Evolutionary conservation across 257 asterid genomes (phyloP).

Genomic region (Lycium barbarum): DNA sequence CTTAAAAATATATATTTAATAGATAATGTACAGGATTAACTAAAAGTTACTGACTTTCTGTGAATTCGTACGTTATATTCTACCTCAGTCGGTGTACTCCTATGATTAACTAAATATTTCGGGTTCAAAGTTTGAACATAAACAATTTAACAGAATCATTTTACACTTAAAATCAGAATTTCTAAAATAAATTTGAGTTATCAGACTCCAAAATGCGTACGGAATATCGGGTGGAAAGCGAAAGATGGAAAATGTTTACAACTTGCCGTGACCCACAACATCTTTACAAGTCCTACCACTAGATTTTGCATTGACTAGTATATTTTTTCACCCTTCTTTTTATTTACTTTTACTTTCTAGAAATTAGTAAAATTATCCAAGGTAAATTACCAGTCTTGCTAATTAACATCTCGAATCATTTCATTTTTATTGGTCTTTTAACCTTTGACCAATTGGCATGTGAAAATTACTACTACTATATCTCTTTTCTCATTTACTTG

Average conservation of each 20-base stretch:
- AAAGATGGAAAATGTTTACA: background rate
- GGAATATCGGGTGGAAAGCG: background rate
- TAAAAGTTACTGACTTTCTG: too few species aligned
- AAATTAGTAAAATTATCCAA: background rate
- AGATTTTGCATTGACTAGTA: conserved; percentile 31
- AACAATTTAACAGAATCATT: too few species aligned
- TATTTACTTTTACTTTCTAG: conserved; percentile 18
- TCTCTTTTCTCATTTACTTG: too few species aligned
- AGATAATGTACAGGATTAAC: too few species aligned
- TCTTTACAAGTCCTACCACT: conserved; percentile 27
- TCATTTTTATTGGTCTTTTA: background rate
- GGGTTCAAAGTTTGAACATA: too few species aligned
- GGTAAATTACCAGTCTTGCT: background rate
- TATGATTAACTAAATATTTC: too few species aligned
- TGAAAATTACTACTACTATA: background rate
- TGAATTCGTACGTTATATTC: too few species aligned
- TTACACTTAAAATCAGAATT: too few species aligned
- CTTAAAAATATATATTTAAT: too few species aligned
- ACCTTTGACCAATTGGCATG: background rate
- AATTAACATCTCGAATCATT: background rate
- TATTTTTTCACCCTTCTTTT: conserved; percentile 11
- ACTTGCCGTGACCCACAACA: conserved; percentile 18
- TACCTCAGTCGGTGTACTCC: too few species aligned
- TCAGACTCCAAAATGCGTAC: too few species aligned
- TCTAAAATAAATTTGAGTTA: too few species aligned